Percentiles rank a stretch among this genome's conserved stretches.
Conservation (phyloP, 805 yeast species). For the Yarrowia alimentaria region DNA sequence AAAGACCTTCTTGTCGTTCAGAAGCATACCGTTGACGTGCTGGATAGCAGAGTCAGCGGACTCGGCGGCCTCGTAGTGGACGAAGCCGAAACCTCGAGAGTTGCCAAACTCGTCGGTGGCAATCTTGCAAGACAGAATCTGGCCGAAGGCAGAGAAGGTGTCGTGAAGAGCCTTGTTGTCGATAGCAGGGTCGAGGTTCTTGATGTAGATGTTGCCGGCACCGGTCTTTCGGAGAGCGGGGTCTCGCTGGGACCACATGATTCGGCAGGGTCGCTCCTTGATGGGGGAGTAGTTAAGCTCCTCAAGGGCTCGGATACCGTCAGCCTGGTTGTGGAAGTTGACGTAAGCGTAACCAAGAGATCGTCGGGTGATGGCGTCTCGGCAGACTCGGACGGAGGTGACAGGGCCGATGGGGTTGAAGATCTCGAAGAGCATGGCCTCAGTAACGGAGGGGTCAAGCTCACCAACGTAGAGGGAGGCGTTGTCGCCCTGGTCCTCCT, state of each 20-base stretch:
- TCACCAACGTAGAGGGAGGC: constrained; percentile 98
- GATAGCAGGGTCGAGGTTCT: constrained; percentile 96
- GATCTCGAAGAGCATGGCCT: constrained; percentile 90
- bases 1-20: constrained; percentile 92
- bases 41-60: constrained; percentile 93
- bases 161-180: constrained; percentile 99
- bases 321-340: constrained; percentile 83
- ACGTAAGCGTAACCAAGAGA: constrained; percentile 98
- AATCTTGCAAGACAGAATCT: constrained; percentile 92
- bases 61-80: constrained; percentile 90
- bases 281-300: constrained; percentile 91
- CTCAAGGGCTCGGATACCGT: constrained; percentile 92
- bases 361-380: constrained; percentile 95
- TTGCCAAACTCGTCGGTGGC: constrained; percentile 90
- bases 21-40: constrained; percentile 96
- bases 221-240: constrained; percentile 93
- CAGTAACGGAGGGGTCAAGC: constrained; percentile 86
- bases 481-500: constrained; percentile 42
- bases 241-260: constrained; percentile 99
- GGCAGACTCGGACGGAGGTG: constrained; percentile 95
- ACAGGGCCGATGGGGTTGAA: constrained; percentile 95
- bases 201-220: constrained; percentile 94
- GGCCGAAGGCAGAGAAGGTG: constrained; percentile 95
- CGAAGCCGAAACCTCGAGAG: constrained; percentile 96
- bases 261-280: constrained; percentile 96